These are phyloP conservation scores for Mycena belliarum DNA, from an alignment of 768 basidiomycete species.

Conservation along the genomic window DNA sequence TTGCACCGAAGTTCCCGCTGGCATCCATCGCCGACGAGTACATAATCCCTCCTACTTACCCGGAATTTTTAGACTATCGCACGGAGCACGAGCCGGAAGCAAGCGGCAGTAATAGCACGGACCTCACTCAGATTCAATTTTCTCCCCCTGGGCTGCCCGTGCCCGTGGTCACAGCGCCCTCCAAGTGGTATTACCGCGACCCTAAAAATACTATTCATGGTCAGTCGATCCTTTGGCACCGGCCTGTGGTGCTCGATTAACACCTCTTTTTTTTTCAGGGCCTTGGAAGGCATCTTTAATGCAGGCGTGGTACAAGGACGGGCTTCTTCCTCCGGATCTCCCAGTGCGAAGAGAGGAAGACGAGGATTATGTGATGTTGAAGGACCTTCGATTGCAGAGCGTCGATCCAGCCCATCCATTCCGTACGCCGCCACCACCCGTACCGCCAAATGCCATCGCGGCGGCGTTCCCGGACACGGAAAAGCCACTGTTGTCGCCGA, in stretches of 20 bases:
- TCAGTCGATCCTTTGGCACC: conserved; percentile 33
- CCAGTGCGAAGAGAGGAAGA: conserved; percentile 82
- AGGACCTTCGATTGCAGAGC: conserved; percentile 74
- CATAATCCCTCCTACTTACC: conserved; percentile 89
- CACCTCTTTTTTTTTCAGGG: conserved; percentile 41
- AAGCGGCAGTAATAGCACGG: conserved; percentile 39
- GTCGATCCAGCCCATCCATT: conserved; percentile 85
- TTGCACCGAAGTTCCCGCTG: conserved; percentile 86
- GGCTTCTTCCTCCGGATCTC: conserved; percentile 77
- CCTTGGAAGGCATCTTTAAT: conserved; percentile 88
- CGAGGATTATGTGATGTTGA: conserved; percentile 62
- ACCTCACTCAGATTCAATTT: conserved; percentile 65
- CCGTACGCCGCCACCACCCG: conserved; percentile 47
- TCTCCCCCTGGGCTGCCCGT: conserved; percentile 80
- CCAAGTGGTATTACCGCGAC: conserved; percentile 82
- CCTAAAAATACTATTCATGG: conserved; percentile 81
- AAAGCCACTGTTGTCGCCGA: conserved; percentile 66
- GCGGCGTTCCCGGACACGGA: conserved; percentile 31
- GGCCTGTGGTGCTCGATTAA: conserved; percentile 10
- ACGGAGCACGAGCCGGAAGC: conserved; percentile 60
- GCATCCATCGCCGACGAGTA: conserved; percentile 88
- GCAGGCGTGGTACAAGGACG: conserved; percentile 90
- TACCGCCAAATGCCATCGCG: conserved; percentile 27
- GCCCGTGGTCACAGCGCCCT: conserved; percentile 65
- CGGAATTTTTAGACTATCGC: conserved; percentile 72